These are phyloP conservation scores for Raphanus sativus DNA, from an alignment of 345 rosid genomes.

Conservation along the genomic window DNA sequence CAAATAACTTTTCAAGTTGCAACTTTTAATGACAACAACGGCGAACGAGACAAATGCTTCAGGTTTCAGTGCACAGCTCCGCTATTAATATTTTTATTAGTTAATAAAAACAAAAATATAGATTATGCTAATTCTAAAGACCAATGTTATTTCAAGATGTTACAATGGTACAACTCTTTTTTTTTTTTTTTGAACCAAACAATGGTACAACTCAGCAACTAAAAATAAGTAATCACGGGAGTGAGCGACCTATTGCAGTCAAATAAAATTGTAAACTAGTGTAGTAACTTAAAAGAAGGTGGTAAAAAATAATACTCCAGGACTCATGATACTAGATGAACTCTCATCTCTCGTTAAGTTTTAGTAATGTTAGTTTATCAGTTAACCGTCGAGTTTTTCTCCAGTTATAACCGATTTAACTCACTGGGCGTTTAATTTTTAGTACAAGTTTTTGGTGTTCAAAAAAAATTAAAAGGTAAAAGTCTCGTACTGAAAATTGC, in stretches of 20 bases:
- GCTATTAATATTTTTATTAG: not conserved
- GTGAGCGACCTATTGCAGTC: not conserved
- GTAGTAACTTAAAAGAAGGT: not conserved
- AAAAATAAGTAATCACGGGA: not conserved
- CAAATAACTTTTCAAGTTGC: not conserved
- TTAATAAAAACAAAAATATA: not conserved
- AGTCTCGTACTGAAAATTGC: too few relatives aligned
- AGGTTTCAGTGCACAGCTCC: not conserved
- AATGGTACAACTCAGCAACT: slow-evolving; percentile 2
- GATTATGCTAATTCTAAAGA: not conserved
- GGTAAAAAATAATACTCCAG: too few relatives aligned
- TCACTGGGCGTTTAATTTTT: too few relatives aligned
- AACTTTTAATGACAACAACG: not conserved
- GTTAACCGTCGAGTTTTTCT: too few relatives aligned
- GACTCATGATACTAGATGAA: too few relatives aligned
- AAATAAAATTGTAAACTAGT: not conserved
- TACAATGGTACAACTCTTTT: not conserved
- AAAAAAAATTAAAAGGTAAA: too few relatives aligned
- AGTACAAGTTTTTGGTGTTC: too few relatives aligned
- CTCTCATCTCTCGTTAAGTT: too few relatives aligned
- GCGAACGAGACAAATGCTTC: slow-evolving; percentile 1
- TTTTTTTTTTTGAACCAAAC: too few relatives aligned
- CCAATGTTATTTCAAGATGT: not conserved
- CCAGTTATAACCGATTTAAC: too few relatives aligned
- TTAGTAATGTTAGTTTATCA: too few relatives aligned